A percentile compares a stretch with the other conserved stretches of the same genome.
Conservation (phyloP, 192 early-diverging fungal species). For the Borealophlyctis nickersoniae region DNA sequence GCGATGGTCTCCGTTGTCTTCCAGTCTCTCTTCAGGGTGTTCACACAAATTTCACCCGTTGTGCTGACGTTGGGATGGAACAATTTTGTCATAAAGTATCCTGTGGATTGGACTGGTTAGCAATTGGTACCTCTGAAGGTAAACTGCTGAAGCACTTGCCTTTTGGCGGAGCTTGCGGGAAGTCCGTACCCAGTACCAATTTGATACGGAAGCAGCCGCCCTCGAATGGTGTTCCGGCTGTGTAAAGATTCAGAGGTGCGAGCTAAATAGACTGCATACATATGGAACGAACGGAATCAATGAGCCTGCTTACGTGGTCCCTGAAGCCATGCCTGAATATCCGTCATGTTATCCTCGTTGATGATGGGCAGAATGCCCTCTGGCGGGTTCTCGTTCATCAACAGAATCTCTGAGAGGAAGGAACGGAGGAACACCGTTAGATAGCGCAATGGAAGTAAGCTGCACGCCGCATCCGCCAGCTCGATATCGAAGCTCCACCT, state of each 20-base stretch:
- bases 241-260: too few species aligned
- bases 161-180: slow-evolving; percentile 80
- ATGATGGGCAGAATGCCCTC: slow-evolving; percentile 78
- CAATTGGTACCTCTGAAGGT: background rate
- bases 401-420: slow-evolving; percentile 25
- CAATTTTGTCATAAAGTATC: slow-evolving; percentile 86
- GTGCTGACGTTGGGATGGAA: slow-evolving; percentile 95
- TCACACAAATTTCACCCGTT: slow-evolving; percentile 91
- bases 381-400: slow-evolving; percentile 49
- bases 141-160: slow-evolving; percentile 44
- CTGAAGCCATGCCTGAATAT: slow-evolving; percentile 81
- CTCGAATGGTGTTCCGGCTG: slow-evolving; percentile 75
- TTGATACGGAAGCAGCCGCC: slow-evolving; percentile 74
- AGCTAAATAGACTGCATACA: too few species aligned
- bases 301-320: too few species aligned
- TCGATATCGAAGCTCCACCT: slow-evolving; percentile 6
- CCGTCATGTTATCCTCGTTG: slow-evolving; percentile 68
- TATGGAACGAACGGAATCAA: too few species aligned
- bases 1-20: slow-evolving; percentile 77
- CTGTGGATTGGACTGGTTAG: slow-evolving; percentile 31
- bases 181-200: slow-evolving; percentile 67
- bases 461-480: background rate
- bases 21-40: slow-evolving; percentile 96
- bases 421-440: background rate
- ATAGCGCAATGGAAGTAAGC: background rate